Evolutionary conservation across 345 rosid species (phyloP).

Genomic region (Eucalyptus curtisii): DNA sequence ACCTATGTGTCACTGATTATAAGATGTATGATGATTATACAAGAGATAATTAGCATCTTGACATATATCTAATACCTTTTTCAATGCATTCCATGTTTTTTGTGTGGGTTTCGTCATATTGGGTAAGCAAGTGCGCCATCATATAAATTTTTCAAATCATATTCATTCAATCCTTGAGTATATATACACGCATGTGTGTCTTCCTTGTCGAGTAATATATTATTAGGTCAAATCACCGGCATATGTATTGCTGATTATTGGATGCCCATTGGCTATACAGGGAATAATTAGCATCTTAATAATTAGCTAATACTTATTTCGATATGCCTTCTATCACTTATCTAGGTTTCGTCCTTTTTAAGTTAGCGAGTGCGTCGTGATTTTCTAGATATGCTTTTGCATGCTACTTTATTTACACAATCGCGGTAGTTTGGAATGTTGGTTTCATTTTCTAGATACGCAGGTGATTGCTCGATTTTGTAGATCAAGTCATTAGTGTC

Average conservation of each 20-base stretch:
- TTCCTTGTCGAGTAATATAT: background rate
- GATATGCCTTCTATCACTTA: background rate
- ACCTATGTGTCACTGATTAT: accelerated
- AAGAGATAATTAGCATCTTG: background rate
- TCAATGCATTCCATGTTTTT: background rate
- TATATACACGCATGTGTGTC: accelerated
- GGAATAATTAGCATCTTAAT: background rate
- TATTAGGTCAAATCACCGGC: too few relatives aligned
- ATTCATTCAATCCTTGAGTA: accelerated
- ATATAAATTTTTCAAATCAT: background rate
- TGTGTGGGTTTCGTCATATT: background rate
- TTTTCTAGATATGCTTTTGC: accelerated
- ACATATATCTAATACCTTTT: too few relatives aligned
- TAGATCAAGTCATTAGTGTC: accelerated
- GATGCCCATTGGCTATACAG: accelerated
- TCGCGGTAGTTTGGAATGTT: background rate
- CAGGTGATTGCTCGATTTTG: accelerated
- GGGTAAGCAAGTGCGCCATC: background rate
- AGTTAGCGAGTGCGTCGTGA: accelerated
- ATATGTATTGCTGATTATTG: accelerated
- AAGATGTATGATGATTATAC: accelerated
- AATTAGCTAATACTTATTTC: background rate
- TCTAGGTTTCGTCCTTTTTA: background rate
- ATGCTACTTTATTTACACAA: background rate
- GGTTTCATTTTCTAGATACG: background rate